Evolutionary conservation across 441 rosid species (phyloP).

Genomic region (Jatropha multifida): DNA sequence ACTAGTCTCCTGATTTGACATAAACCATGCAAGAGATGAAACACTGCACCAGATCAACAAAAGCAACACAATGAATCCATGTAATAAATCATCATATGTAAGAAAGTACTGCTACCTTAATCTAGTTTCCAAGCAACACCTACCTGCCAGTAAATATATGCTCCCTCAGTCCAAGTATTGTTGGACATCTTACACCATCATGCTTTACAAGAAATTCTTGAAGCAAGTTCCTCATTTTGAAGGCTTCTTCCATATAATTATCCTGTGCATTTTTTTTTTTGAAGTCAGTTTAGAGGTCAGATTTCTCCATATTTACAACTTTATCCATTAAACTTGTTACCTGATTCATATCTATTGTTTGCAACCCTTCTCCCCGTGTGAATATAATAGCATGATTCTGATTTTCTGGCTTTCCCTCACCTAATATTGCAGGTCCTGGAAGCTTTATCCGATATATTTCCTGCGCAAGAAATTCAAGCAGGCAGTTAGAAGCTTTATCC

Average conservation of each 20-base stretch:
- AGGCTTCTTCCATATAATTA: conserved; percentile 98
- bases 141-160: conserved; percentile 97
- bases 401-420: conserved; percentile 99
- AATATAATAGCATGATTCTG: conserved; percentile 97
- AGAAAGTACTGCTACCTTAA: not conserved
- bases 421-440: conserved; percentile 90
- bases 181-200: conserved; percentile 58
- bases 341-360: conserved; percentile 99
- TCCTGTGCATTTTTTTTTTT: conserved; percentile 46
- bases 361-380: conserved; percentile 96
- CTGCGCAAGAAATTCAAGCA: conserved; percentile 33
- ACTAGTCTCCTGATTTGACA: conserved; percentile 98
- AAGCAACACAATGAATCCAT: not conserved
- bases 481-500: conserved; percentile 1
- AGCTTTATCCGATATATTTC: conserved; percentile 92
- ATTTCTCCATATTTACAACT: not conserved
- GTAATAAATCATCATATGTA: not conserved
- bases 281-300: conserved; percentile 13
- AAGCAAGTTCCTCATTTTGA: conserved; percentile 88
- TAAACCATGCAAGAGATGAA: conserved; percentile 98
- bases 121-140: conserved; percentile 20
- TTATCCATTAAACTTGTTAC: conserved; percentile 25
- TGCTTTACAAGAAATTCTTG: conserved; percentile 58
- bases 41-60: conserved; percentile 51
- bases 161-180: conserved; percentile 89